Evolutionary conservation across 257 asterid species (phyloP), one percentile per base, ranked within the genome.

Genomic region (Handroanthus guayacan): DNA sequence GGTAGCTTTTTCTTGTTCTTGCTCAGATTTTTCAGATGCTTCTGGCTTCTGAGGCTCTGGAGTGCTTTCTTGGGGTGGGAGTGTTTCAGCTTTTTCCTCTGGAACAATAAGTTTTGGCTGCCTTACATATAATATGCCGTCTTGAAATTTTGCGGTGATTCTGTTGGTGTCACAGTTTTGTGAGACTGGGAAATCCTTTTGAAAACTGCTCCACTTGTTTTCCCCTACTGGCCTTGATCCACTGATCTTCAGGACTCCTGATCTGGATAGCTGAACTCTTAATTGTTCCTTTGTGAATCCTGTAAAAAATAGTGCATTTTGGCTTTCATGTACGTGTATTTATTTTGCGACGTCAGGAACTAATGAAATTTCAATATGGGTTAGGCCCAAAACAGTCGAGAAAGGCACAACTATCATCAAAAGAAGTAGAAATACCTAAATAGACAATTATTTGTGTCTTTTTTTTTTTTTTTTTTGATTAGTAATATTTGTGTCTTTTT

Each of bases 71-170:
- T 71, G 18, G 51, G 79, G 74, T 48, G 84, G 79, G 65, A 18
- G 52, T 6, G 47, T 72, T 1, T 36, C 11, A 5, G 72, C 85
- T 18, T 77, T 75, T 63, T 82, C 67, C 10, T 17, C 78, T 17
- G 82, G 83, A 45, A 78, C 81, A 0, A 77, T 81, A 63, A 83
- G 31, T 50, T 86, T 91, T n/a, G 97, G 94, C 45, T 76, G 89
- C 62, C 71, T 82, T 5, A 93, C 31, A 64, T 77, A 82, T 9
- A 93, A 25, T 54, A 82, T 78, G 6, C 89, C 94, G 2, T 63
- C 86, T 57, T 89, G 95, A 51, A 91, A 90, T 77, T 81, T 93
- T 3, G 94, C 96, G 17, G 71, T 73, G 78, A 91, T 89, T 69
- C 81, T 84, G 63, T 37, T 62, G 63, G 87, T 78, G 75, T 90